Conservation (phyloP, 1,139 yeast species). For the Arxiozyma heterogenica region DNA sequence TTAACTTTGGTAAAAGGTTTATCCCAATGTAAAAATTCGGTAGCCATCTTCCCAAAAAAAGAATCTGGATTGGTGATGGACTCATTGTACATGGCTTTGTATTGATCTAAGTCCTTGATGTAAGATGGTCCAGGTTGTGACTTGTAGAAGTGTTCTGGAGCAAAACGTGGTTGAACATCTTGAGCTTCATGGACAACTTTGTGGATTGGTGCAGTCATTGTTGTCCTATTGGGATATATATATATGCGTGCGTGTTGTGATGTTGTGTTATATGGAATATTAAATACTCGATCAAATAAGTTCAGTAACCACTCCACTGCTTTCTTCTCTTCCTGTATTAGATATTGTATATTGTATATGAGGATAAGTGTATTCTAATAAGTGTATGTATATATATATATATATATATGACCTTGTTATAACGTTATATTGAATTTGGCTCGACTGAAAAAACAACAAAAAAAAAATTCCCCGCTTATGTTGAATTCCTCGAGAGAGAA, state of each 20-base stretch:
- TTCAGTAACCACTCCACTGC: neutral
- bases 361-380: too few species aligned
- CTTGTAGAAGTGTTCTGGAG: slow-evolving; percentile 68
- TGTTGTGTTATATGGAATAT: neutral
- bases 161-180: slow-evolving; percentile 48
- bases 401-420: too few species aligned
- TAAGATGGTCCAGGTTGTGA: slow-evolving; percentile 57
- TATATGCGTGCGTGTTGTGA: neutral
- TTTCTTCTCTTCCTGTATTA: too few species aligned
- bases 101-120: slow-evolving; percentile 51
- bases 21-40: slow-evolving; percentile 76
- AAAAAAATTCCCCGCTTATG: too few species aligned
- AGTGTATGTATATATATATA: too few species aligned
- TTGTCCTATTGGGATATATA: neutral
- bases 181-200: slow-evolving; percentile 77
- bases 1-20: slow-evolving; percentile 66
- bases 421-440: too few species aligned
- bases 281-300: neutral
- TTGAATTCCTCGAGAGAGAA: neutral
- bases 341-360: too few species aligned
- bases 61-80: slow-evolving; percentile 74
- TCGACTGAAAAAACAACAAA: too few species aligned
- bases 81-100: slow-evolving; percentile 61
- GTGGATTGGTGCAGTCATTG: slow-evolving; percentile 15
- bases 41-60: slow-evolving; percentile 79